These are phyloP conservation scores for Pichia sp. DNA, from an alignment of 1,139 yeast species.

Conservation along the genomic window DNA sequence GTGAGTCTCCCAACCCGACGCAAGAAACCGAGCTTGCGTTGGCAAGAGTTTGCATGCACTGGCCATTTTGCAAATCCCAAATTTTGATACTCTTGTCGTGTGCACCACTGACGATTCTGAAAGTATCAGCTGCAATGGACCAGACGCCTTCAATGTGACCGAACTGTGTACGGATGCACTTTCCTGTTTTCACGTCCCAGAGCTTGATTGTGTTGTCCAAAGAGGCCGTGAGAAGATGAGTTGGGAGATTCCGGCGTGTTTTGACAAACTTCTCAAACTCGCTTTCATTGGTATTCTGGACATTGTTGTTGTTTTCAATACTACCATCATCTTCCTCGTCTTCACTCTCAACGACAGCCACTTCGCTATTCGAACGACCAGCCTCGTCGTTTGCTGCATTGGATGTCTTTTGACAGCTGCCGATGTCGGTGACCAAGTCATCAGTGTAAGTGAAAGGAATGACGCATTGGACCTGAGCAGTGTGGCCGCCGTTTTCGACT, in stretches of 20 bases:
- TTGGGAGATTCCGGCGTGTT: constrained; percentile 44
- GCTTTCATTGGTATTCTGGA: constrained; percentile 2
- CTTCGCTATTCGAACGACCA: constrained; percentile 5
- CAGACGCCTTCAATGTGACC: constrained; percentile 98
- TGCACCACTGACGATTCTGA: constrained; percentile 89
- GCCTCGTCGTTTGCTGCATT: constrained; percentile 1
- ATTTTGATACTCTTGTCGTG: constrained; percentile 87
- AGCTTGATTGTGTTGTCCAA: constrained; percentile 89
- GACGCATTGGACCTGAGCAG: constrained; percentile 88
- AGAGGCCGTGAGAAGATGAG: constrained; percentile 82
- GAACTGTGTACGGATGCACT: constrained; percentile 86
- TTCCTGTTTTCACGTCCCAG: constrained; percentile 86
- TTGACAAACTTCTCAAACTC: constrained; percentile 12
- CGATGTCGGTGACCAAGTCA: constrained; percentile 41
- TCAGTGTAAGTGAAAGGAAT: constrained; percentile 72
- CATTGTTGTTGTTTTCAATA: constrained; percentile 14
- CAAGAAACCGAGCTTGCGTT: constrained; percentile 77
- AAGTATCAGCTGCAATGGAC: constrained; percentile 93
- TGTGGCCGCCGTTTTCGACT: constrained; percentile 61
- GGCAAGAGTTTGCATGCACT: constrained; percentile 87
- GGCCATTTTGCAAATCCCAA: constrained; percentile 94
- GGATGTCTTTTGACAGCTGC: constrained; percentile 21
- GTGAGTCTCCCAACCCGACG: constrained; percentile 87
- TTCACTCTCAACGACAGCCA: constrained; percentile 33
- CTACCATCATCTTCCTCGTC: constrained; percentile 15